These are phyloP conservation scores for Cyclotella baltica DNA, from an alignment of 108 stramenopile genomes.

Conservation along the genomic window DNA sequence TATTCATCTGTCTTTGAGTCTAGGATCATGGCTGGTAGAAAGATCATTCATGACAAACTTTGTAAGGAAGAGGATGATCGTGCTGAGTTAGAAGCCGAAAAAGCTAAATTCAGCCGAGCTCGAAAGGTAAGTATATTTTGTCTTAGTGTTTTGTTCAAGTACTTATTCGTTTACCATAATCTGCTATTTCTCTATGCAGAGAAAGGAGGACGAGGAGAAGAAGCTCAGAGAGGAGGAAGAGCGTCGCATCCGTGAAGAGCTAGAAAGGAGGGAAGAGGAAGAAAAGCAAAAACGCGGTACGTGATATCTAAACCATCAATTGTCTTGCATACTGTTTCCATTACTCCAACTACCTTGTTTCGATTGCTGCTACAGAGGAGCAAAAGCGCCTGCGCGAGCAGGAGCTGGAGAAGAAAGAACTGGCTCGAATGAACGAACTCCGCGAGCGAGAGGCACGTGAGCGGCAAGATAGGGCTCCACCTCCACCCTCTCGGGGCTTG, in stretches of 20 bases:
- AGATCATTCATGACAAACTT: slow-evolving; percentile 54
- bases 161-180: neutral
- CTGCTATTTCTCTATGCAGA: slow-evolving; percentile 14
- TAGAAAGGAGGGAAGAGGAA: slow-evolving; percentile 29
- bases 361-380: slow-evolving; percentile 24
- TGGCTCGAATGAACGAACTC: slow-evolving; percentile 74
- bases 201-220: slow-evolving; percentile 57
- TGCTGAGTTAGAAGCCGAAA: slow-evolving; percentile 80
- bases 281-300: slow-evolving; percentile 19
- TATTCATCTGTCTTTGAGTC: slow-evolving; percentile 72
- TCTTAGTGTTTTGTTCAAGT: neutral
- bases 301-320: neutral
- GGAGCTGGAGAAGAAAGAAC: slow-evolving; percentile 66
- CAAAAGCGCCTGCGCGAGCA: slow-evolving; percentile 55
- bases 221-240: slow-evolving; percentile 62
- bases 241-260: slow-evolving; percentile 36
- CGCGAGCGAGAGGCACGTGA: slow-evolving; percentile 53
- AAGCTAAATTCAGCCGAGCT: slow-evolving; percentile 74
- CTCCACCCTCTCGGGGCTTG: slow-evolving; percentile 41
- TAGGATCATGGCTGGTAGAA: slow-evolving; percentile 73
- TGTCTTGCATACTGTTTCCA: no score
- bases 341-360: no score
- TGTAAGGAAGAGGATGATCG: slow-evolving; percentile 72
- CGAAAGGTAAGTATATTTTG: slow-evolving; percentile 40
- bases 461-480: slow-evolving; percentile 26